phyloP scores from a whole-genome alignment of 192 early-diverging fungal species.

The Geranomyces michiganensis region DNA sequence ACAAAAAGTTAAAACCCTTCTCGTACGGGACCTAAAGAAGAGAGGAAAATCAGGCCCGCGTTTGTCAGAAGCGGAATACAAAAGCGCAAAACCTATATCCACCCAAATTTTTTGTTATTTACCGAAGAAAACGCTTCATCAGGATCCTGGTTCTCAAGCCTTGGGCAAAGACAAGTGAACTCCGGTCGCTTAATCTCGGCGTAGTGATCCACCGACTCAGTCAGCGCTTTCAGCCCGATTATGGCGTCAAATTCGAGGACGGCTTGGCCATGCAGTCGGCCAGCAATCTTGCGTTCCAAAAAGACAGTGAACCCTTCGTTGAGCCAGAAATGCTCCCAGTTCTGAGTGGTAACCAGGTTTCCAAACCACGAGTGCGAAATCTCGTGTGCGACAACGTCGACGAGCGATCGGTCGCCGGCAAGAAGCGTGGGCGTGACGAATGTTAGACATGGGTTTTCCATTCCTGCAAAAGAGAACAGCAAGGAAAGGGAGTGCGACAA shows the following conservation, averaged over 20 bases:
- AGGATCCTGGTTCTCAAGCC: constrained; percentile 78
- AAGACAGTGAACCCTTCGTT: constrained; percentile 97
- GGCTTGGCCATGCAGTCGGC: constrained; percentile 75
- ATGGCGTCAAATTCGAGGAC: constrained; percentile 83
- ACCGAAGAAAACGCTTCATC: constrained; percentile 59
- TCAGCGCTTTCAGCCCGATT: constrained; percentile 76
- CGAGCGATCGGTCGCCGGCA: constrained; percentile 90
- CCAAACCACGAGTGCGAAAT: constrained; percentile 85
- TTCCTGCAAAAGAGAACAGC: constrained; percentile 73
- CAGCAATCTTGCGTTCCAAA: constrained; percentile 85
- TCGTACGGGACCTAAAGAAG: constrained; percentile 58
- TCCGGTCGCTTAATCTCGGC: constrained; percentile 43
- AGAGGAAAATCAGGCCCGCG: too few relatives aligned
- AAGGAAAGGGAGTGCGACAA: constrained; percentile 66
- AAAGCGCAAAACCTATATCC: neutral
- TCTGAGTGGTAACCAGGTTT: constrained; percentile 48
- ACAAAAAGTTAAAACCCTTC: constrained; percentile 94
- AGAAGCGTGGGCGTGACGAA: constrained; percentile 97
- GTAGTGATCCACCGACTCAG: constrained; percentile 57
- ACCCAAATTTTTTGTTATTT: too few relatives aligned
- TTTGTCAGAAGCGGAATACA: neutral
- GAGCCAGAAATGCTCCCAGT: constrained; percentile 60
- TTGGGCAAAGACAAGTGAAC: constrained; percentile 65
- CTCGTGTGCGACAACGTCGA: constrained; percentile 95
- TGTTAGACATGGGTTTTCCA: constrained; percentile 98